A percentile compares a stretch with the other conserved stretches of the same genome.
These are phyloP conservation scores for Colletotrichum gloeosporioides DNA, from an alignment of 2,329 filamentous ascomycete species.

Conservation along the genomic window DNA sequence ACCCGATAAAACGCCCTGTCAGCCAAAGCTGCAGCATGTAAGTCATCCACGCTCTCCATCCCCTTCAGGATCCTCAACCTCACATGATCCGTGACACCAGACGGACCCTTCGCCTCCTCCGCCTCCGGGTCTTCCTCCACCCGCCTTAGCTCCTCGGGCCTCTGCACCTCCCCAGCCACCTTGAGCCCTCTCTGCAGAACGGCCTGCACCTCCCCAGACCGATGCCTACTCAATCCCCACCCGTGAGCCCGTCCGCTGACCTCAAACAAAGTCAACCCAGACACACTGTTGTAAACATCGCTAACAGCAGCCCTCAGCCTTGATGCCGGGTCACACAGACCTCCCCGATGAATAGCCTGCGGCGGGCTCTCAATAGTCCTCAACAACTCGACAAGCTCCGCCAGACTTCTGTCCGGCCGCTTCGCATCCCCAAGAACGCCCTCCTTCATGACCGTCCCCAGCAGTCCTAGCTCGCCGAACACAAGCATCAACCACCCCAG, in stretches of 20 bases:
- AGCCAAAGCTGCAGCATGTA: conserved; percentile 47
- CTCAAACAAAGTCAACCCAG: conserved; percentile 53
- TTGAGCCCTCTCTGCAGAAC: conserved; percentile 20
- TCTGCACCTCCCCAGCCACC: neutral
- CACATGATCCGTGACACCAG: conserved; percentile 40
- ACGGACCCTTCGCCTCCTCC: neutral
- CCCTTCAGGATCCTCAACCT: conserved; percentile 45
- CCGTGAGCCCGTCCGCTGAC: conserved; percentile 53
- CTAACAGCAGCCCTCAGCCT: conserved; percentile 51
- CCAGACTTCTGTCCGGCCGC: conserved; percentile 43
- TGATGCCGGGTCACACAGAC: conserved; percentile 55
- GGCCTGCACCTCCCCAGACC: conserved; percentile 38
- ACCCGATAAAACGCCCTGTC: conserved; percentile 48
- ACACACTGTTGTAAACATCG: conserved; percentile 57
- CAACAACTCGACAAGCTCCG: conserved; percentile 49
- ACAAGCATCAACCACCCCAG: conserved; percentile 61
- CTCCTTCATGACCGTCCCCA: conserved; percentile 43
- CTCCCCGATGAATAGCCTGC: conserved; percentile 41
- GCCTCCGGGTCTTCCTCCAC: neutral
- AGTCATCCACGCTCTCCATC: conserved; percentile 44
- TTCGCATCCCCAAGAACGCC: conserved; percentile 21
- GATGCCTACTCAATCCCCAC: conserved; percentile 52
- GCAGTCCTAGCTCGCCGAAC: conserved; percentile 51
- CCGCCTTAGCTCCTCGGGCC: neutral
- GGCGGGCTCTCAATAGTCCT: conserved; percentile 49